phyloP scores from a whole-genome alignment of 352 stramenopile species.

The Pythium scleroteichum region DNA sequence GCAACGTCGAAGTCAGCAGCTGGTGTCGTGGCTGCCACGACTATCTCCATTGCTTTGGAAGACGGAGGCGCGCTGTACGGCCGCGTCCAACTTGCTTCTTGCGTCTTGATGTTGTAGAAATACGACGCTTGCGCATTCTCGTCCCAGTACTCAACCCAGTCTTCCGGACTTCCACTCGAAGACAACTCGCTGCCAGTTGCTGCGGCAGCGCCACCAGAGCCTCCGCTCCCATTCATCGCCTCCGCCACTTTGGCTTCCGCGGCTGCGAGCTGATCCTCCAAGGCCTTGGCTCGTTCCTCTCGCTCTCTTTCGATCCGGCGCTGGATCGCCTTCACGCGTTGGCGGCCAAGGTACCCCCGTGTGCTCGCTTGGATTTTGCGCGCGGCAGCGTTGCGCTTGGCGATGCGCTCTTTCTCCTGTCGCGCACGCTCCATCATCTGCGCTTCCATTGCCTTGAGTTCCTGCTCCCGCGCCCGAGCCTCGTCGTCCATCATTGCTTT shows the following conservation, averaged over 20 bases:
- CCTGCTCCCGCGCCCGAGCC: constrained; percentile 55
- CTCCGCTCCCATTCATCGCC: constrained; percentile 25
- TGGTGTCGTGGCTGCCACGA: constrained; percentile 29
- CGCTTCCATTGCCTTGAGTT: constrained; percentile 68
- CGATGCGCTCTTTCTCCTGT: constrained; percentile 65
- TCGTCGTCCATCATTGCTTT: constrained; percentile 79
- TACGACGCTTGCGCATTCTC: constrained; percentile 88
- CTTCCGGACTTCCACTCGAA: constrained; percentile 34
- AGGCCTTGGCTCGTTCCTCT: constrained; percentile 48
- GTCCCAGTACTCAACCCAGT: constrained; percentile 92
- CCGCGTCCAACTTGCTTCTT: constrained; percentile 86
- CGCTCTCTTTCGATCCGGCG: constrained; percentile 66
- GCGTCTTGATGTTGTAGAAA: constrained; percentile 88
- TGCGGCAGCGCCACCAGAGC: constrained; percentile 14
- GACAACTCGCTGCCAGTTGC: constrained; percentile 2
- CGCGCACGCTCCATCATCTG: constrained; percentile 75
- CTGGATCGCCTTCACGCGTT: constrained; percentile 56
- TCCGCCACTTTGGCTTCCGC: constrained; percentile 59
- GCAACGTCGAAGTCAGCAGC: constrained; percentile 48
- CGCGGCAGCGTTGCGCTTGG: constrained; percentile 46
- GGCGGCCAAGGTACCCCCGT: constrained; percentile 59
- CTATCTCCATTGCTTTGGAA: constrained; percentile 40
- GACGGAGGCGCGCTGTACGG: constrained; percentile 40
- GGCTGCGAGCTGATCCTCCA: constrained; percentile 60
- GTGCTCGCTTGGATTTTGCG: constrained; percentile 57